Evolutionary conservation across 1,284 basidiomycete species (phyloP), one percentile per base, ranked within the genome.

Genomic region (Veloporphyrellus conicus): DNA sequence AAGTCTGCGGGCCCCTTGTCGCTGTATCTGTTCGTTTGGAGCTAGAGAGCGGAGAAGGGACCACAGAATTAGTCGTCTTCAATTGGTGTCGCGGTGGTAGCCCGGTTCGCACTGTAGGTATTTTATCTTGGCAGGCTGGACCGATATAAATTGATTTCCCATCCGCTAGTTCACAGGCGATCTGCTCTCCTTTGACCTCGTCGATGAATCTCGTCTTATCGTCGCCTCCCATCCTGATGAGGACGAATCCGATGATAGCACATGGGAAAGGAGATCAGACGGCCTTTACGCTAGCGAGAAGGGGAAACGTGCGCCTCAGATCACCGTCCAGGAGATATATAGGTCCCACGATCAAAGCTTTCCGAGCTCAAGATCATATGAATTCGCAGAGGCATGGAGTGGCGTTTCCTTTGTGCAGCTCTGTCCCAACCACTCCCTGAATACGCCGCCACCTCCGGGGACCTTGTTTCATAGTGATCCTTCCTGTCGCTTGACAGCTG

Each of bases 1-100:
- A 62, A 41, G 64, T 66, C 6, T 64, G 50, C 25, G 67, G 61
- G 8, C 45, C 37, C 19, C 50, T 56, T 18, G 55, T 67, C 27
- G 67, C 61, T 12, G 37, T 45, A 2, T 64, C 67, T 14, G 35
- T 61, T 23, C 61, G 66, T 41, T 42, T 68, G 35, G 64, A 63
- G 35, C 34, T 69, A 27, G 67, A 68, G 34, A 59, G 40, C 6
- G 66, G 66, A 23, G 66, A 69, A 35, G 64, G 60, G 27, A 55
- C 57, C 12, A 66, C 64, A 6, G 67, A 66, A 33, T 25, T 66
- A 11, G 49, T 61, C 22, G 25, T 69, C 19, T 66, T 68, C 38
- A 45, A 66, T 40, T 66, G 64, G 64, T 52, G 52, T 33, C 43
- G 37, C 18, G 64, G 64, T 14, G 59, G 54, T 14, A 58, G 48